A percentile compares a stretch with the other conserved stretches of the same genome.
These are phyloP conservation scores for Aspergillus floridensis DNA, from an alignment of 2,329 filamentous ascomycete genomes.

Conservation along the genomic window DNA sequence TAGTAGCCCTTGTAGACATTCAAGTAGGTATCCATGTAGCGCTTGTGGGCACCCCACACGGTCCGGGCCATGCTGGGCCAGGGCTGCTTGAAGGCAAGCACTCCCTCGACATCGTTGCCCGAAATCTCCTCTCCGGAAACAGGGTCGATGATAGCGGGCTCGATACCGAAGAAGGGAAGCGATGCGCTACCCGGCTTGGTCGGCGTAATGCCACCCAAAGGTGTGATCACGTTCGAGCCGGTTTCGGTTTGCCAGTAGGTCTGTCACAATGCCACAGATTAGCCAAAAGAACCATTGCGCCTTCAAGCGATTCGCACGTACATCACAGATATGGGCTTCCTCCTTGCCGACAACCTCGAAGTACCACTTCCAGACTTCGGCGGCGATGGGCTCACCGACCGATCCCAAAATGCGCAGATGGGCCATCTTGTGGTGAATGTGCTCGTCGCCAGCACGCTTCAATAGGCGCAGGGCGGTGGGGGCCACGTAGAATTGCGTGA, in stretches of 20 bases:
- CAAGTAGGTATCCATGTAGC: constrained; percentile 98
- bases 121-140: constrained; percentile 89
- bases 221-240: constrained; percentile 92
- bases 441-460: constrained; percentile 92
- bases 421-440: constrained; percentile 86
- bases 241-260: constrained; percentile 99
- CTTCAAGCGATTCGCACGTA: constrained; percentile 52
- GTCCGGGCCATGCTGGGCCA: constrained; percentile 99
- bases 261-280: constrained; percentile 45
- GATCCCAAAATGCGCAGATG: constrained; percentile 86
- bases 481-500: constrained; percentile 98
- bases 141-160: constrained; percentile 95
- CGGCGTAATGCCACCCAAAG: constrained; percentile 86
- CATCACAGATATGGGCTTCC: constrained; percentile 89
- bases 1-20: constrained; percentile 99
- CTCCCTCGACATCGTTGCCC: constrained; percentile 96
- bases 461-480: constrained; percentile 88
- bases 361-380: constrained; percentile 99
- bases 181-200: constrained; percentile 97
- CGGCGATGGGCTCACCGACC: constrained; percentile 94
- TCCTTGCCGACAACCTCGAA: constrained; percentile 92
- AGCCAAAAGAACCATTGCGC: too few species aligned
- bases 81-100: constrained; percentile 92
- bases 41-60: constrained; percentile 95
- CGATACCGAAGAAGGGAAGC: constrained; percentile 96